Conservation (phyloP, 2,329 filamentous ascomycete genomes). For the Metarhizium brunneum region DNA sequence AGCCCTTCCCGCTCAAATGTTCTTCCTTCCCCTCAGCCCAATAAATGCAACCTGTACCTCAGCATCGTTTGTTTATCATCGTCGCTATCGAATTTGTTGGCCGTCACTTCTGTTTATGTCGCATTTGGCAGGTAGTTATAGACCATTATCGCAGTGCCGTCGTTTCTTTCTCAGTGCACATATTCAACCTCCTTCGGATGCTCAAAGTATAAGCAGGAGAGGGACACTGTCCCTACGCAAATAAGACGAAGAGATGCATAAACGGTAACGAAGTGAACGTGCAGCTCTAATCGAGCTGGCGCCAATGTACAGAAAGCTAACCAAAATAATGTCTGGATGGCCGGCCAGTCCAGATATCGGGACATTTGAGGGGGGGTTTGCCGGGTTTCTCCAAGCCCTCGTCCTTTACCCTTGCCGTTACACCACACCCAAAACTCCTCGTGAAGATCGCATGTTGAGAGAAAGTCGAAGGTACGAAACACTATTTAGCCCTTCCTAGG, state of each 20-base stretch:
- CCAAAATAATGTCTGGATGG: constrained; percentile 2
- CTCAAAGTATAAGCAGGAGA: constrained; percentile 1
- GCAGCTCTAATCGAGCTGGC: neutral
- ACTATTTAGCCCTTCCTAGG: neutral
- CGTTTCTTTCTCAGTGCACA: neutral
- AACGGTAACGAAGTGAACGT: neutral
- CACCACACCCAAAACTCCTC: neutral
- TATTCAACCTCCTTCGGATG: neutral
- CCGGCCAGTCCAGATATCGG: constrained; percentile 2
- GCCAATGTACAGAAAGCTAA: neutral
- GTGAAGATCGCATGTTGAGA: constrained; percentile 1
- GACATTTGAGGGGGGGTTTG: neutral
- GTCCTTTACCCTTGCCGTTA: neutral
- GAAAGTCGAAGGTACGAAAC: neutral
- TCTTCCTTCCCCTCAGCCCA: neutral
- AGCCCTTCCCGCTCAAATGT: neutral
- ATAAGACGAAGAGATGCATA: neutral
- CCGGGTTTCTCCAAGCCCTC: neutral
- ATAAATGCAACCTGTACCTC: constrained; percentile 1
- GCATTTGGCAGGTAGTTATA: constrained; percentile 7
- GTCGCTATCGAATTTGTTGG: constrained; percentile 8
- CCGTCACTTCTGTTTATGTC: constrained; percentile 6
- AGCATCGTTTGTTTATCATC: constrained; percentile 8
- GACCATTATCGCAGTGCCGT: constrained; percentile 2
- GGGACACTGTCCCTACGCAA: neutral